Base-by-base conservation (phyloP, 176 grass and related monocot genomes). In the Alloteropsis semialata region DNA sequence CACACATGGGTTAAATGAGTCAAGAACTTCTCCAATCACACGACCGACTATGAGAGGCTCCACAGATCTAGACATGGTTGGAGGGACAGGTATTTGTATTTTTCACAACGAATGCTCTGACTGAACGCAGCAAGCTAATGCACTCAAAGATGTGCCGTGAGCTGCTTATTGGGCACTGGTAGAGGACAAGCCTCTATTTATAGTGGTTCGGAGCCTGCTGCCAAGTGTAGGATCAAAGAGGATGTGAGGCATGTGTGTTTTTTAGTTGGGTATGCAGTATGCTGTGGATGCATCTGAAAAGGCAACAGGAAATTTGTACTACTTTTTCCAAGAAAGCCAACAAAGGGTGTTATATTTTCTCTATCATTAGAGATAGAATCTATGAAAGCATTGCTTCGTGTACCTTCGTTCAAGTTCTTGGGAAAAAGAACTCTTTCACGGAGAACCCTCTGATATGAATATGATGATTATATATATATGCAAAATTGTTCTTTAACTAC, bases 21-120 rank as follows among this genome's bases (percentile, higher is more conserved):
- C 93, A 4, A 99, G 81, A 81, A 99, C 97, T 82, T 99, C 97
- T 76, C 97, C 93, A 18, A 99, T 94, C 66, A 99, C 97, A 59
- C 93, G 84, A 15, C 89, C 93, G 11, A 96, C 83, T 65, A 92
- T 33, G 28, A 99, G 93, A 51, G 97, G 81, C 49, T 96, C 93
- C 63, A 89, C 66, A 53, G 87, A 77, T 73, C 87, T 99, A 42
- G 93, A 83, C 95, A 98, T 98, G 69, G 51, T 61, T 83, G 28
- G 29, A 57, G 75, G 37, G 36, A 21, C 15, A 60, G 49, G 17
- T 79, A 69, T 38, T 85, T 28, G 24, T 79, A 61, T 82, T 71
- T 89, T 85, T 22, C 75, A 53, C 76, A 57, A 88, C 24, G 19
- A 68, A 65, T 81, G 75, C 21, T 79, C 79, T 86, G 9, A 44